phyloP scores from a whole-genome alignment of 176 grass and related monocot genomes.

The Bromus sterilis region DNA sequence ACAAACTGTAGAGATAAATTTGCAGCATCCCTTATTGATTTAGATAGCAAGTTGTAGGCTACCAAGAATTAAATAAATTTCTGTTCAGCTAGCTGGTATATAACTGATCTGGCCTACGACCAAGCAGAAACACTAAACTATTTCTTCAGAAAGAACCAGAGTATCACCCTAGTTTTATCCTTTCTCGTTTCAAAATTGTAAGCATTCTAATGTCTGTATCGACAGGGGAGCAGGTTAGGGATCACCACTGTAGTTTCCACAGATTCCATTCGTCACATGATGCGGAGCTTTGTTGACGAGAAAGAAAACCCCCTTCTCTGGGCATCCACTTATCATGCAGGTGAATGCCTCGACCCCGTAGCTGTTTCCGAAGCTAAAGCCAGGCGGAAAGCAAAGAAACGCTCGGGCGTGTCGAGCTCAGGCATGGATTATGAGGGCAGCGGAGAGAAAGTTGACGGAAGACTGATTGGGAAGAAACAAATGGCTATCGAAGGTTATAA shows the following conservation, averaged over 20 bases:
- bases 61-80: neutral
- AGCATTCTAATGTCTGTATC: neutral
- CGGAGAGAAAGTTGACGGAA: constrained; percentile 35
- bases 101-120: neutral
- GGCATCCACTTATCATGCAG: constrained; percentile 95
- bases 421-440: constrained; percentile 24
- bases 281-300: constrained; percentile 88
- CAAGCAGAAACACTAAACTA: neutral
- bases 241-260: constrained; percentile 90
- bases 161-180: neutral
- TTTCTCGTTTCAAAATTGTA: neutral
- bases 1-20: neutral
- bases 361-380: constrained; percentile 80
- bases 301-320: constrained; percentile 92
- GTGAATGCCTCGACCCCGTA: constrained; percentile 78
- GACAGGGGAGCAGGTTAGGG: constrained; percentile 83
- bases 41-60: neutral
- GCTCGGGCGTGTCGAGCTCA: constrained; percentile 24
- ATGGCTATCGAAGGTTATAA: constrained; percentile 95
- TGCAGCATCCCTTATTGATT: neutral
- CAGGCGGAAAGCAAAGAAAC: constrained; percentile 67
- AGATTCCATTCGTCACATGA: constrained; percentile 96
- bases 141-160: constrained; percentile 1
- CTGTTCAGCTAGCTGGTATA: neutral
- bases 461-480: constrained; percentile 68